These are phyloP conservation scores for Calonectria honghensis DNA, from an alignment of 2,329 filamentous ascomycete species.

Conservation along the genomic window DNA sequence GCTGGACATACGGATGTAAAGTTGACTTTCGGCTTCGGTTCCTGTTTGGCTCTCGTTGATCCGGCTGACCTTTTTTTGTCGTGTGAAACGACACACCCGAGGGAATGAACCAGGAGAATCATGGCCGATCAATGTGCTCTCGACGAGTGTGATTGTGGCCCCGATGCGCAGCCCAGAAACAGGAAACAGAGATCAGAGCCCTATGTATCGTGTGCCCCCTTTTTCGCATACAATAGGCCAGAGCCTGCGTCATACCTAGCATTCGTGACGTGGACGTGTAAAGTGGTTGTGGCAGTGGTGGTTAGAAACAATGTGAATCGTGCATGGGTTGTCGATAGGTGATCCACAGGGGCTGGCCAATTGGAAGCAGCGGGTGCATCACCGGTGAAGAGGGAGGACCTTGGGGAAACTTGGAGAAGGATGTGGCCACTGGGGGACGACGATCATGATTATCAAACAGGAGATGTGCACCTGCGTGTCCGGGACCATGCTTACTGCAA, in stretches of 20 bases:
- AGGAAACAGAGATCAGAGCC: constrained; percentile 10
- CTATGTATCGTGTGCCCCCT: background rate
- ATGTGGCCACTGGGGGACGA: constrained; percentile 19
- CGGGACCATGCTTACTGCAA: constrained; percentile 17
- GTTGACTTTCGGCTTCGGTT: background rate
- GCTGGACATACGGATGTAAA: background rate
- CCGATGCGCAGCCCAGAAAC: constrained; percentile 6
- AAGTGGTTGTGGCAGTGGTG: constrained; percentile 27
- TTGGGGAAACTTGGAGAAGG: constrained; percentile 20
- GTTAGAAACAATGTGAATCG: constrained; percentile 26
- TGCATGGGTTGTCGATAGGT: constrained; percentile 25
- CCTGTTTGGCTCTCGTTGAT: background rate
- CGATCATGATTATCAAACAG: constrained; percentile 36
- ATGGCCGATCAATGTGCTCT: background rate
- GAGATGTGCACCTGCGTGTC: constrained; percentile 23
- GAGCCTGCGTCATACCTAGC: background rate
- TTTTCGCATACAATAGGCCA: background rate
- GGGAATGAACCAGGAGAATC: background rate
- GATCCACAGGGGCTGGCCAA: constrained; percentile 34
- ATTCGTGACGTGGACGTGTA: constrained; percentile 13
- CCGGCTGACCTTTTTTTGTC: background rate
- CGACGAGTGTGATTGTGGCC: background rate
- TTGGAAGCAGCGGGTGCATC: constrained; percentile 17
- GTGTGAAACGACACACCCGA: background rate
- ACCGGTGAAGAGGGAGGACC: constrained; percentile 3